These are phyloP conservation scores for Alternaria longipes DNA, from an alignment of 2,329 filamentous ascomycete genomes.

Conservation along the genomic window DNA sequence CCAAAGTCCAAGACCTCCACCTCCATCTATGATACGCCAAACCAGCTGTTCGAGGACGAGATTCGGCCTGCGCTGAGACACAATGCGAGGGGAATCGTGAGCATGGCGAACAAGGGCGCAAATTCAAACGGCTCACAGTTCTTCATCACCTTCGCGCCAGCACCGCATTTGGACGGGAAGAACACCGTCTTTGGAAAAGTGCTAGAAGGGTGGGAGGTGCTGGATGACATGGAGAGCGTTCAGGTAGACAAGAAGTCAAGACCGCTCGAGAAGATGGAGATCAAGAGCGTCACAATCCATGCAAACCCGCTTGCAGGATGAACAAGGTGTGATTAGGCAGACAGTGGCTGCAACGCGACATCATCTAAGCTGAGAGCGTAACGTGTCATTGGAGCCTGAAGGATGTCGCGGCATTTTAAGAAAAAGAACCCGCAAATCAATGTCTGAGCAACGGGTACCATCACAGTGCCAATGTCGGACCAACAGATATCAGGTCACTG, in stretches of 20 bases:
- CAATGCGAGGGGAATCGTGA: slow-evolving; percentile 73
- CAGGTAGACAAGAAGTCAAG: slow-evolving; percentile 81
- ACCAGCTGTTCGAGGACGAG: slow-evolving; percentile 77
- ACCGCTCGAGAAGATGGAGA: slow-evolving; percentile 71
- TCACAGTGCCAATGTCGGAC: neutral
- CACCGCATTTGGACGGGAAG: slow-evolving; percentile 81
- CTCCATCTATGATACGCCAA: slow-evolving; percentile 70
- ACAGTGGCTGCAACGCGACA: slow-evolving; percentile 43
- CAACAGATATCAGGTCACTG: neutral
- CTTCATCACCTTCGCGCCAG: slow-evolving; percentile 80
- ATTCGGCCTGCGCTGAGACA: slow-evolving; percentile 75
- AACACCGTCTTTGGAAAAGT: slow-evolving; percentile 86
- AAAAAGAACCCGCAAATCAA: neutral
- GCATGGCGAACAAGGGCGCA: slow-evolving; percentile 82
- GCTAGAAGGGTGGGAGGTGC: slow-evolving; percentile 65
- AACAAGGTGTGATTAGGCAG: neutral
- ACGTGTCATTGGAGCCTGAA: neutral
- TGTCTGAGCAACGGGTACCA: neutral
- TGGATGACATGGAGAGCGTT: slow-evolving; percentile 75
- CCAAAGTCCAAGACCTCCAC: slow-evolving; percentile 69
- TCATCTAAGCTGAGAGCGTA: neutral
- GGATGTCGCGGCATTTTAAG: neutral
- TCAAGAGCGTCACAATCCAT: slow-evolving; percentile 77
- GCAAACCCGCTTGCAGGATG: slow-evolving; percentile 76
- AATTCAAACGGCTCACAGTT: slow-evolving; percentile 82